Evolutionary conservation across 2,329 filamentous ascomycete species (phyloP).

Genomic region (Saccharata proteae): DNA sequence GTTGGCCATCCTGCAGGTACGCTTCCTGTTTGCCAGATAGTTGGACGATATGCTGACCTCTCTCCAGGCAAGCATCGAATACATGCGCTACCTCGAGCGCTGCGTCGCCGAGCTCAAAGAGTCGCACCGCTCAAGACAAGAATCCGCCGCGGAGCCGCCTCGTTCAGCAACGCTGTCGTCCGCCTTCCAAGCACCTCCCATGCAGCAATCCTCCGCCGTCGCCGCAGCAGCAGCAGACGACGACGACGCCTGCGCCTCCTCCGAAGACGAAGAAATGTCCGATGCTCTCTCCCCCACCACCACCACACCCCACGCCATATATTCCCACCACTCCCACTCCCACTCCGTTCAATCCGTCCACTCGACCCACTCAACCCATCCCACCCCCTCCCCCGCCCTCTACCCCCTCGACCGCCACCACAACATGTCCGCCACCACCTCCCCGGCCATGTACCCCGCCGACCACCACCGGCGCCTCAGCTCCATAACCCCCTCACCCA

Average conservation of each 20-base stretch:
- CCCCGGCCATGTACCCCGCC: constrained; percentile 24
- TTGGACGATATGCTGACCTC: neutral
- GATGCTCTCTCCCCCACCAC: constrained; percentile 22
- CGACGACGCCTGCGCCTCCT: constrained; percentile 37
- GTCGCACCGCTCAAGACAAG: constrained; percentile 3
- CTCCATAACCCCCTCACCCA: constrained; percentile 12
- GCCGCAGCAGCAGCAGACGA: constrained; percentile 26
- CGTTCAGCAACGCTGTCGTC: no score
- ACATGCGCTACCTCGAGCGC: constrained; percentile 84
- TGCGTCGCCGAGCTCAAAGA: constrained; percentile 69
- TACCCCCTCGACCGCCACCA: constrained; percentile 5
- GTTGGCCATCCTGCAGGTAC: constrained; percentile 81
- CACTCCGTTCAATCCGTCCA: constrained; percentile 9
- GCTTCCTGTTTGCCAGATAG: constrained; percentile 6
- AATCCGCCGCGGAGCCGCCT: neutral
- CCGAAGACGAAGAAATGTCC: constrained; percentile 35
- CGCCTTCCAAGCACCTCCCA: no score
- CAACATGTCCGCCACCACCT: constrained; percentile 15
- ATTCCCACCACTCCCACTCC: neutral
- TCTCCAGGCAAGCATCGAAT: constrained; percentile 83
- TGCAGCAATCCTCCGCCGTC: no score
- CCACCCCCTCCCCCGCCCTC: constrained; percentile 5
- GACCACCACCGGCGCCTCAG: constrained; percentile 22
- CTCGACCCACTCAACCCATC: constrained; percentile 14
- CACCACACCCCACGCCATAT: constrained; percentile 3